phyloP scores from a whole-genome alignment of 164 flowering plant genomes.

The Magnolia sinica region DNA sequence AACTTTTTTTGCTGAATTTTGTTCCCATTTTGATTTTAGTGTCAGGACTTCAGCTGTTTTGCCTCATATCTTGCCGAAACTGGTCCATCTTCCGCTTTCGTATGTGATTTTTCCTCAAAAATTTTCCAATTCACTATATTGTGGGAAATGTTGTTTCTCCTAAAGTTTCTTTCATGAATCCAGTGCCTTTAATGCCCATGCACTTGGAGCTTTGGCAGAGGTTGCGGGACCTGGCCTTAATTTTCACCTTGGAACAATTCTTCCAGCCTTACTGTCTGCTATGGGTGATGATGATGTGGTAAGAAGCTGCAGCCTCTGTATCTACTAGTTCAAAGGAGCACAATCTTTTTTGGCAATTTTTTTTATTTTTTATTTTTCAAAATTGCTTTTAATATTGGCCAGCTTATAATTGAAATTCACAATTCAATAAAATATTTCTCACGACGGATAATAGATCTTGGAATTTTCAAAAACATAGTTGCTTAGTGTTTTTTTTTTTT shows the following conservation, averaged over 20 bases:
- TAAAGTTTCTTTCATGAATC: constrained; percentile 15
- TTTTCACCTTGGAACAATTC: constrained; percentile 69
- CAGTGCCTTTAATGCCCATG: constrained; percentile 98
- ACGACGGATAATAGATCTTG: too few relatives aligned
- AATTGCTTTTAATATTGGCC: too few relatives aligned
- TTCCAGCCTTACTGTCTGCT: constrained; percentile 86
- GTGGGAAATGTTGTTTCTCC: neutral
- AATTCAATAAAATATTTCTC: too few relatives aligned
- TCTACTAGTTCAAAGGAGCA: too few relatives aligned
- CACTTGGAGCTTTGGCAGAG: constrained; percentile 94
- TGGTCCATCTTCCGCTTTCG: constrained; percentile 90
- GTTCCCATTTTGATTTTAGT: constrained; percentile 36
- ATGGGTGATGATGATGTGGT: constrained; percentile 80
- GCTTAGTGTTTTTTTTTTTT: too few relatives aligned
- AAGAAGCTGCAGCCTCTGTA: constrained; percentile 8
- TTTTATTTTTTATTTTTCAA: too few relatives aligned
- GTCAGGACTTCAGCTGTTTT: constrained; percentile 93
- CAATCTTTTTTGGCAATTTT: too few relatives aligned
- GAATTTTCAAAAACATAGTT: too few relatives aligned
- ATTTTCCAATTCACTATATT: neutral
- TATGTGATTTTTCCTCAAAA: constrained; percentile 36
- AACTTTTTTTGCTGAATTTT: neutral
- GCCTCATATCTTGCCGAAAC: constrained; percentile 98
- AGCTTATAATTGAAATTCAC: too few relatives aligned
- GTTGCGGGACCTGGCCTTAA: constrained; percentile 96